Percentiles rank a stretch among this genome's conserved stretches.
phyloP scores from a whole-genome alignment of 108 stramenopile genomes.

The Epithemia pelagica region DNA sequence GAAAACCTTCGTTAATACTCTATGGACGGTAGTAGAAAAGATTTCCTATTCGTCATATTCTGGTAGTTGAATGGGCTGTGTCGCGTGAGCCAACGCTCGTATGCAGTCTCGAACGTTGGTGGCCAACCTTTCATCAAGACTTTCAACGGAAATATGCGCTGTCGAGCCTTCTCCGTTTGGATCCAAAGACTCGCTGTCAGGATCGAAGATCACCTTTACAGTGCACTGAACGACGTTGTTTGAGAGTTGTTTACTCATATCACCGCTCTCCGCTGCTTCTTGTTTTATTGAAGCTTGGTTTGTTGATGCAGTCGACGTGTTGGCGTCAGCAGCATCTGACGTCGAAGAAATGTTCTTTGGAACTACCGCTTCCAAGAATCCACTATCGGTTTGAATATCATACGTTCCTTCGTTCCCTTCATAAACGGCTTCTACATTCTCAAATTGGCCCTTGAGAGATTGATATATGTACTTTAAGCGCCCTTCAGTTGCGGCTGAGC shows the following conservation, averaged over 20 bases:
- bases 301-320: slow-evolving; percentile 9
- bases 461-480: slow-evolving; percentile 44
- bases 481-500: slow-evolving; percentile 24
- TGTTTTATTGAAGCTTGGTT: neutral
- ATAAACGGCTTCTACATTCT: slow-evolving; percentile 67
- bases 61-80: slow-evolving; percentile 3
- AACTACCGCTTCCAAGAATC: slow-evolving; percentile 2
- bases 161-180: slow-evolving; percentile 19
- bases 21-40: no score
- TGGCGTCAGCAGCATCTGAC: slow-evolving; percentile 24
- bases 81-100: slow-evolving; percentile 17
- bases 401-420: slow-evolving; percentile 65
- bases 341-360: slow-evolving; percentile 1
- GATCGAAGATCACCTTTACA: slow-evolving; percentile 59
- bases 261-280: neutral
- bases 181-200: slow-evolving; percentile 13
- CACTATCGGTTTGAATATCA: slow-evolving; percentile 67
- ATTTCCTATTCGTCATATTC: neutral
- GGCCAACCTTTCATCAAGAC: slow-evolving; percentile 63
- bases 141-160: slow-evolving; percentile 74
- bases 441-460: slow-evolving; percentile 69
- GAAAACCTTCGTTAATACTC: no score
- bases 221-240: slow-evolving; percentile 32
- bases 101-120: slow-evolving; percentile 68
- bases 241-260: neutral